phyloP scores from a whole-genome alignment of 371 early-diverging fungal genomes.

The Mortierella sp. region DNA sequence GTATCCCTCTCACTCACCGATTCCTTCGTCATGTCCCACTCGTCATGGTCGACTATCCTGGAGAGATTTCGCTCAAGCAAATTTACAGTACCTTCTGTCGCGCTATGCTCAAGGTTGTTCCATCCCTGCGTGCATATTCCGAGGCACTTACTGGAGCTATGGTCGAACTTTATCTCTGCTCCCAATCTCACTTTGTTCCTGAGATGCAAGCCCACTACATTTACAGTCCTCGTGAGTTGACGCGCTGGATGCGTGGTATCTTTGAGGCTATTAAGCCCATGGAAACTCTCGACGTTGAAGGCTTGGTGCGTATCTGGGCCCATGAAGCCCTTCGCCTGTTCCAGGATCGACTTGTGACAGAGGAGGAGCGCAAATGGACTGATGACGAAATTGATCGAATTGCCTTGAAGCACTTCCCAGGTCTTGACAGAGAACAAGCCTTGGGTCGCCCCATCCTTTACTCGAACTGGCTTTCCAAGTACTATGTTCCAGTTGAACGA shows the following conservation, averaged over 20 bases:
- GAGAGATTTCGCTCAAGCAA: slow-evolving; percentile 90
- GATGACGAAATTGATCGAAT: slow-evolving; percentile 89
- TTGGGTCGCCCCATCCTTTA: slow-evolving; percentile 94
- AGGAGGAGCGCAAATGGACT: slow-evolving; percentile 94
- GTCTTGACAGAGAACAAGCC: slow-evolving; percentile 76
- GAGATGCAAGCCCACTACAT: slow-evolving; percentile 99
- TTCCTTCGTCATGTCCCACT: slow-evolving; percentile 98
- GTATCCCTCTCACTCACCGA: slow-evolving; percentile 94
- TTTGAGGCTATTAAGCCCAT: slow-evolving; percentile 92
- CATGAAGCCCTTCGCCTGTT: slow-evolving; percentile 98
- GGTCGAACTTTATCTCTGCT: slow-evolving; percentile 94
- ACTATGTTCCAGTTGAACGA: slow-evolving; percentile 91
- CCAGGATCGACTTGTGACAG: slow-evolving; percentile 96
- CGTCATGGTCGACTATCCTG: slow-evolving; percentile 98
- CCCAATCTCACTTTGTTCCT: slow-evolving; percentile 94
- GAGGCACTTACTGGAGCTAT: slow-evolving; percentile 96
- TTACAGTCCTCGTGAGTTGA: slow-evolving; percentile 98
- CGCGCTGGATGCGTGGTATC: slow-evolving; percentile 98
- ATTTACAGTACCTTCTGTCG: slow-evolving; percentile 96
- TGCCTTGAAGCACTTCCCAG: slow-evolving; percentile 92
- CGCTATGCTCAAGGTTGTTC: slow-evolving; percentile 96
- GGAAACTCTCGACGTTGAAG: slow-evolving; percentile 87
- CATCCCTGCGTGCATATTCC: slow-evolving; percentile 91
- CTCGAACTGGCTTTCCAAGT: slow-evolving; percentile 97
- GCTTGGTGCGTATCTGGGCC: slow-evolving; percentile 95